Percentiles rank a stretch among this genome's conserved stretches.
Evolutionary conservation across 108 stramenopile species (phyloP).

Genomic region (Cyclotella choctawhatcheeana): DNA sequence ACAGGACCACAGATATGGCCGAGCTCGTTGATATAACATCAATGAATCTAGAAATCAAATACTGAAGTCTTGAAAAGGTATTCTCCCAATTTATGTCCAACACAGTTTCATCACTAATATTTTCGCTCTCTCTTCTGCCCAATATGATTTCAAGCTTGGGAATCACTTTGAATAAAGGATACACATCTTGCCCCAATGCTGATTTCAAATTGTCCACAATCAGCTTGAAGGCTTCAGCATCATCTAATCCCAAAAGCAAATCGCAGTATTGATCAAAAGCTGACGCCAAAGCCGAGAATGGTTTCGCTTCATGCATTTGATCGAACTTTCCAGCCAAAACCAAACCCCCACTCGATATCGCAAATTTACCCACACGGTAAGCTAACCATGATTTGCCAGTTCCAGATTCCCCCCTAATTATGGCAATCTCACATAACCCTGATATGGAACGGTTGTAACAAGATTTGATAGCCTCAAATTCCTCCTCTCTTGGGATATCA

Average conservation of each 20-base stretch:
- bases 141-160: slow-evolving; percentile 10
- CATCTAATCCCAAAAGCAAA: background rate
- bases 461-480: background rate
- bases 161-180: background rate
- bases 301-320: background rate
- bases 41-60: background rate
- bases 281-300: slow-evolving; percentile 13
- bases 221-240: background rate
- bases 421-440: background rate
- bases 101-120: background rate
- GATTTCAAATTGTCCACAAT: background rate
- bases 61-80: background rate
- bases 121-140: background rate
- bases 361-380: background rate
- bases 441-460: background rate
- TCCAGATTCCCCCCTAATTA: background rate
- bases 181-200: slow-evolving; percentile 9
- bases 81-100: background rate
- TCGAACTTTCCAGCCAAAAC: slow-evolving; percentile 20
- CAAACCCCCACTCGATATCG: background rate
- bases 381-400: background rate
- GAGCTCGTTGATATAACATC: background rate
- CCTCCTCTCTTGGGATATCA: background rate
- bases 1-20: background rate
- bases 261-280: slow-evolving; percentile 24